Conservation (phyloP, 1,139 yeast genomes). For the Candida sanyaensis region DNA sequence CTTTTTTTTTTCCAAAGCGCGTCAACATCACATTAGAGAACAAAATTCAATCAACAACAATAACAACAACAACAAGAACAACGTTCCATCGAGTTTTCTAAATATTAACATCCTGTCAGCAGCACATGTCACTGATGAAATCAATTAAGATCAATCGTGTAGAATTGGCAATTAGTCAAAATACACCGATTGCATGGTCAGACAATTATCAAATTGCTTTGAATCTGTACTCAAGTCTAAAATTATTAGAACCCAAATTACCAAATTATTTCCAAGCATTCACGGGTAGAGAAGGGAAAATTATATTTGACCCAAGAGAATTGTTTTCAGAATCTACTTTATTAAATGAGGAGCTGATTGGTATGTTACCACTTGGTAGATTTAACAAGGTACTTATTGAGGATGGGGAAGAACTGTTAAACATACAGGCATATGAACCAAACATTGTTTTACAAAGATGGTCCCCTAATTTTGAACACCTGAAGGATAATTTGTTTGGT, state of each 20-base stretch:
- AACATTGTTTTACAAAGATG: slow-evolving; percentile 38
- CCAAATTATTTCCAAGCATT: slow-evolving; percentile 37
- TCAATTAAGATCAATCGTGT: slow-evolving; percentile 24
- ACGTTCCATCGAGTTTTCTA: too few relatives aligned
- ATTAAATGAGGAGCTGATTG: slow-evolving; percentile 30
- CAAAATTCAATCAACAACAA: not conserved
- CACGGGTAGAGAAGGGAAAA: slow-evolving; percentile 14
- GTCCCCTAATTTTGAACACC: slow-evolving; percentile 26
- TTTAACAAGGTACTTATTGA: slow-evolving; percentile 28
- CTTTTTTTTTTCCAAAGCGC: not conserved
- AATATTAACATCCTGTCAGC: too few relatives aligned
- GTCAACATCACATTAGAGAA: too few relatives aligned
- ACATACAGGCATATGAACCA: slow-evolving; percentile 35
- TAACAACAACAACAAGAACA: too few relatives aligned
- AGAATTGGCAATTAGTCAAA: slow-evolving; percentile 21
- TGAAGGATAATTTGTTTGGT: slow-evolving; percentile 34
- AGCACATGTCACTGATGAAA: slow-evolving; percentile 18
- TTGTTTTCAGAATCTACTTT: slow-evolving; percentile 30
- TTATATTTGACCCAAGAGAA: slow-evolving; percentile 29
- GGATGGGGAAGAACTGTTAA: slow-evolving; percentile 31
- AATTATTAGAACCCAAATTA: slow-evolving; percentile 40
- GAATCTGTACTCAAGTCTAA: slow-evolving; percentile 34
- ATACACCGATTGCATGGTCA: slow-evolving; percentile 41
- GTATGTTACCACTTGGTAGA: slow-evolving; percentile 30
- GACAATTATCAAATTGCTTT: slow-evolving; percentile 40